Evolutionary conservation across 805 yeast genomes (phyloP).

Genomic region (Torulaspora quercuum): DNA sequence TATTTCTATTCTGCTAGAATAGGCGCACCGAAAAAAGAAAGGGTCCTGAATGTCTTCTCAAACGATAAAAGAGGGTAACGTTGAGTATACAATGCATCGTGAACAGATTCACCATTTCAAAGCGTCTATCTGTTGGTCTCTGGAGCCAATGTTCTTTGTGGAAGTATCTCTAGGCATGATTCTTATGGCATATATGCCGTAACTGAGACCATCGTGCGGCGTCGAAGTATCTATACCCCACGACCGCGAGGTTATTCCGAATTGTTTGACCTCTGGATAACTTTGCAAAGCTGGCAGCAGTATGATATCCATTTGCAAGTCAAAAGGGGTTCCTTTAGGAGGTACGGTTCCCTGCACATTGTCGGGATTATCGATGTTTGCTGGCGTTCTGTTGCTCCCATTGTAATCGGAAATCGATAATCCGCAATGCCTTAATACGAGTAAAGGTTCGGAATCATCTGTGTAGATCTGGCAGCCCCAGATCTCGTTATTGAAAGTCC

Average conservation of each 20-base stretch:
- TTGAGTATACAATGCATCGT: too few relatives aligned
- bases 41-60: too few relatives aligned
- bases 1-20: too few relatives aligned
- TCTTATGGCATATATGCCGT: conserved; percentile 49
- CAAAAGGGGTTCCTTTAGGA: conserved; percentile 22
- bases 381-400: conserved; percentile 39
- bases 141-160: conserved; percentile 19
- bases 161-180: conserved; percentile 29
- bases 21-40: too few relatives aligned
- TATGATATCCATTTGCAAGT: conserved; percentile 36
- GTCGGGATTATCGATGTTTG: conserved; percentile 36
- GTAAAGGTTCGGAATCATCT: conserved; percentile 84
- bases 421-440: conserved; percentile 74
- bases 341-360: conserved; percentile 33
- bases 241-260: conserved; percentile 69
- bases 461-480: conserved; percentile 96
- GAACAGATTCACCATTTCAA: conserved; percentile 8
- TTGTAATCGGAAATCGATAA: conserved; percentile 42
- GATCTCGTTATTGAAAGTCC: conserved; percentile 49
- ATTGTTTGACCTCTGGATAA: conserved; percentile 62
- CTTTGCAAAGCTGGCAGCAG: conserved; percentile 64
- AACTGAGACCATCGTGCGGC: conserved; percentile 77
- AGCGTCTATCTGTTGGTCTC: conserved; percentile 6
- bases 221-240: conserved; percentile 48
- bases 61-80: too few relatives aligned